phyloP scores from a whole-genome alignment of 352 stramenopile genomes.

The Blastocystis sp. region DNA sequence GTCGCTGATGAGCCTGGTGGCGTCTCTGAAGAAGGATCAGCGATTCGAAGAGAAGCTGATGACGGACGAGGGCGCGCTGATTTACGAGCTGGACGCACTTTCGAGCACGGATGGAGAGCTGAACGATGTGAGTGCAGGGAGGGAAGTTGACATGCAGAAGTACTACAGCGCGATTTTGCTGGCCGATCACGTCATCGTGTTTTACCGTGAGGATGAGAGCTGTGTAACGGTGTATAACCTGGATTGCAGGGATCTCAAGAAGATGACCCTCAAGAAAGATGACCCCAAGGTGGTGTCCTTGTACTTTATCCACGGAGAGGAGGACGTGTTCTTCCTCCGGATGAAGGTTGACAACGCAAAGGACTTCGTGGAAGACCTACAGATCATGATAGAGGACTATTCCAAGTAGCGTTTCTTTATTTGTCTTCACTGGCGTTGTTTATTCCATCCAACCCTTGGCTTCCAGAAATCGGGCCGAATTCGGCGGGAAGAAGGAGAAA shows the following conservation, averaged over 20 bases:
- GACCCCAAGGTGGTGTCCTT: slow-evolving; percentile 10
- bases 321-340: slow-evolving; percentile 4
- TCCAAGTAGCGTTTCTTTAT: slow-evolving; percentile 3
- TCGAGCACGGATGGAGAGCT: background rate
- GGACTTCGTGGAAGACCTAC: slow-evolving; percentile 39
- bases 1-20: slow-evolving; percentile 8
- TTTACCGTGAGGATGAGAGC: slow-evolving; percentile 10
- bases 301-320: slow-evolving; percentile 1
- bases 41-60: slow-evolving; percentile 21
- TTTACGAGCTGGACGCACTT: slow-evolving; percentile 34
- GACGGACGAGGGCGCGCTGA: background rate
- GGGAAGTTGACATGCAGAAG: slow-evolving; percentile 2
- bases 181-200: background rate
- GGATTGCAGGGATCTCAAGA: slow-evolving; percentile 18
- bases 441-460: background rate
- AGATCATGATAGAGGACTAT: slow-evolving; percentile 54
- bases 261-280: slow-evolving; percentile 62
- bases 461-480: background rate
- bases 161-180: slow-evolving; percentile 14
- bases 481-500: slow-evolving; percentile 18
- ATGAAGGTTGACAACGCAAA: slow-evolving; percentile 29
- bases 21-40: slow-evolving; percentile 6
- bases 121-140: background rate
- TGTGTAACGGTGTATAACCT: slow-evolving; percentile 31
- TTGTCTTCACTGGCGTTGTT: background rate